Base-by-base conservation (phyloP, 768 basidiomycete genomes). In the Strobilomyces dryophilus region DNA sequence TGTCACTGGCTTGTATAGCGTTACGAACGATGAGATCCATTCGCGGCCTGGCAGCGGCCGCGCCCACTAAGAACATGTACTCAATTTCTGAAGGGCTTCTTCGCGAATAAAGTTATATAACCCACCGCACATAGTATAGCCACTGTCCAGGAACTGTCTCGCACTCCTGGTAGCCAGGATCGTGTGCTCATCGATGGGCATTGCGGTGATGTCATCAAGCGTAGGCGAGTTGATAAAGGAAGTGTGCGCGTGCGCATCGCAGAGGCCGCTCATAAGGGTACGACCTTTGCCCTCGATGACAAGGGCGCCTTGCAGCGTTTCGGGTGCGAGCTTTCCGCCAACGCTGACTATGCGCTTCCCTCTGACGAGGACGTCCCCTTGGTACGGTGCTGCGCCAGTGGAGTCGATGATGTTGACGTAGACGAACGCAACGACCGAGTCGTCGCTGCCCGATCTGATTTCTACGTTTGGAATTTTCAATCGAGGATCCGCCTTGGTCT, bases 81-180 rank as follows among this genome's bases (percentile, higher is more conserved):
- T 57, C 8, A 46, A 8, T 8, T 31, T 17, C 9, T 6, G 14
- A 49, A 47, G n/a, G 32, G 21, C 10, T 21, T 15, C 39, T 21
- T 15, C 18, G 11, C 9, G 2, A 4, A 21, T 12, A 7, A 31
- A 37, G 24, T 24, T 15, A 34, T 21, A 18, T 1, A n/a, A 58
- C 65, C 5, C 34, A 66, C 65, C 43, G 46, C 72, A 73, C 72
- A 73, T 73, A 1, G 72, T 73, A 46, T 72, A 72, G 5, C 72
- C 72, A 49, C 70, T 61, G 35, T 72, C 70, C 4, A 72, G 51
- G 54, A 71, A 72, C 18, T 64, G 72, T 45, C 52, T 58, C 8
- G 69, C 72, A 45, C 66, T 66, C 47, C 65, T 59, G 9, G 55
- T n/a, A 27, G 67, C 53, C 29, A 70, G 63, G 17, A 71, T 44